phyloP scores from a whole-genome alignment of 768 basidiomycete genomes.

The Lentinula raphanica region DNA sequence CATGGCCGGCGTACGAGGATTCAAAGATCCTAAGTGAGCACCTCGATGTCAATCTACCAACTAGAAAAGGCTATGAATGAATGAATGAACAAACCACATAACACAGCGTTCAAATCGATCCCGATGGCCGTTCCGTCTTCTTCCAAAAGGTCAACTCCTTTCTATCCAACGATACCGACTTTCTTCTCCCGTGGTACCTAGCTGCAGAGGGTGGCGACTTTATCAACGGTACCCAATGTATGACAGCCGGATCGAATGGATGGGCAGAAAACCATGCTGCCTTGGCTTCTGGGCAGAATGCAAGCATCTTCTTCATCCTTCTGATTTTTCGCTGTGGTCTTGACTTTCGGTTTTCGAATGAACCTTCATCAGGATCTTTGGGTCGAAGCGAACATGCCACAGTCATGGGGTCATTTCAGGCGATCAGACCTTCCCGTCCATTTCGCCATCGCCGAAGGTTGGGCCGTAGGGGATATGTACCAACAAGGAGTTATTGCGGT shows the following conservation, averaged over 20 bases:
- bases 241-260: slow-evolving; percentile 3
- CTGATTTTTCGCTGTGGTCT: neutral
- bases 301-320: neutral
- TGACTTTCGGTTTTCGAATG: too few species aligned
- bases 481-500: slow-evolving; percentile 8
- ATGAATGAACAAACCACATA: neutral
- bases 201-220: slow-evolving; percentile 5
- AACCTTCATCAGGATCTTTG: slow-evolving; percentile 3
- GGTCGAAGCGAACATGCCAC: slow-evolving; percentile 4
- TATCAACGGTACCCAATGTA: slow-evolving; percentile 8
- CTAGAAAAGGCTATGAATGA: too few species aligned
- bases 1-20: slow-evolving; percentile 8
- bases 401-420: slow-evolving; percentile 4
- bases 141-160: slow-evolving; percentile 4
- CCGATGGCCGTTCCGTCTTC: slow-evolving; percentile 6
- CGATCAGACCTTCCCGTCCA: slow-evolving; percentile 7
- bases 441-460: slow-evolving; percentile 7
- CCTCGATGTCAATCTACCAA: too few species aligned
- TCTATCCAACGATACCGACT: slow-evolving; percentile 6
- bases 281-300: slow-evolving; percentile 3
- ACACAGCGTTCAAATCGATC: slow-evolving; percentile 4
- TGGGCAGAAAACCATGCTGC: slow-evolving; percentile 8
- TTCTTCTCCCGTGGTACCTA: slow-evolving; percentile 6
- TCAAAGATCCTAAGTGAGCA: slow-evolving; percentile 8
- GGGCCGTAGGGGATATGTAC: slow-evolving; percentile 10